Base-by-base conservation (phyloP, 345 rosid species). In the Boechera stricta region DNA sequence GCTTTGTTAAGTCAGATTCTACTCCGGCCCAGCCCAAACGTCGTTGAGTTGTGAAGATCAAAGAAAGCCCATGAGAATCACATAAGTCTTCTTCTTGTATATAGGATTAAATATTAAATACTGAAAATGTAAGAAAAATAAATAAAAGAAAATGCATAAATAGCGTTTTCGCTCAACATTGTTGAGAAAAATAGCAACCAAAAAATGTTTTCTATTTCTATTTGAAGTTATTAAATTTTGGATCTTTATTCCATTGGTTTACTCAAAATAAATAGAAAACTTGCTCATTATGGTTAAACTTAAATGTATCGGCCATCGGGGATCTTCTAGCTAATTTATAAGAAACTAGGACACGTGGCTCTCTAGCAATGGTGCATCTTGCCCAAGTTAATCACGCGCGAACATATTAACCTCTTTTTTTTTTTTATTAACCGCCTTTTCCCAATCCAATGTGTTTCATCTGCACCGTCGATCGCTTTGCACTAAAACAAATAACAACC, bases 1-100 rank as follows among this genome's bases (percentile, higher is more conserved):
- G 63, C n/a, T 77, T 86, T 57, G 36, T 73, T 10, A 73, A 81
- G 65, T 67, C 71, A 42, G 85, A 83, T 10, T 80, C 84, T 5
- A 76, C 67, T 58, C 33, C 75, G 52, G 77, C 72, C 77, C 67
- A 64, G 31, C 77, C 81, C 67, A 57, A 64, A 29, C 70, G 9
- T 44, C 65, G 9, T 35, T 63, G 38, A 68, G 9, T 6, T 67
- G 35, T 49, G 36, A 48, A 75, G 45, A 36, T 0, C 13, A 36
- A 36, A n/a, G 10, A 52, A 56, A 63, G 76, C 71, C 52, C 71
- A 54, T 10, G 21, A 67, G 26, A 35, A 3, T 48, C 18, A 48
- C 29, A 28, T 28, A 28, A 28, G 7, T 35, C 0, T 28, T 28
- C 29, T 67, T 48, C n/a, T 67, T 69, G 75, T 76, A 24, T 53